A percentile compares a stretch with the other conserved stretches of the same genome.
phyloP scores from a whole-genome alignment of 1,284 basidiomycete species.

The Tremellales sp. region DNA sequence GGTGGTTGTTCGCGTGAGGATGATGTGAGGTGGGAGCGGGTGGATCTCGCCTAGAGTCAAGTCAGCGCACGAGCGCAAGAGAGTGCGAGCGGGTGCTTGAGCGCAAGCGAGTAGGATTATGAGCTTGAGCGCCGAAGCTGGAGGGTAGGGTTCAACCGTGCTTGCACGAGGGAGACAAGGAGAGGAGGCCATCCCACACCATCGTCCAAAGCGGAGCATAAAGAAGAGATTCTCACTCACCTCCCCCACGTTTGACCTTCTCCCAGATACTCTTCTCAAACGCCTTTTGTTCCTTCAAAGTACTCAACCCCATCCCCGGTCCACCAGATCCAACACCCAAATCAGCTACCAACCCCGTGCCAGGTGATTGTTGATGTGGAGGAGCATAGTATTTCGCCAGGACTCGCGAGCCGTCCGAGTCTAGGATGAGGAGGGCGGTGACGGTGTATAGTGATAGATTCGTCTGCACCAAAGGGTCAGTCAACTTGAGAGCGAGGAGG shows the following conservation, averaged over 20 bases:
- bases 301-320: slow-evolving; percentile 47
- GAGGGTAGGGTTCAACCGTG: not conserved
- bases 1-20: slow-evolving; percentile 87
- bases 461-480: too few relatives aligned
- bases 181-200: too few relatives aligned
- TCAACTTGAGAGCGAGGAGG: too few relatives aligned
- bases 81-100: too few relatives aligned
- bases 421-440: slow-evolving; percentile 83
- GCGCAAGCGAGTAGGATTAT: too few relatives aligned
- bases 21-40: slow-evolving; percentile 79
- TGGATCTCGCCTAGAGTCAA: slow-evolving; percentile 97
- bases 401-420: slow-evolving; percentile 89
- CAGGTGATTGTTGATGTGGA: slow-evolving; percentile 55
- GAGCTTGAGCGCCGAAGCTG: too few relatives aligned
- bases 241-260: slow-evolving; percentile 87
- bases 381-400: slow-evolving; percentile 86
- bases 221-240: too few relatives aligned
- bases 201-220: too few relatives aligned
- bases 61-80: too few relatives aligned
- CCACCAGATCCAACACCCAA: slow-evolving; percentile 40
- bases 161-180: not conserved
- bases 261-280: slow-evolving; percentile 95
- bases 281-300: slow-evolving; percentile 85
- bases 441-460: slow-evolving; percentile 84
- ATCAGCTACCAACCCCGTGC: slow-evolving; percentile 48